Evolutionary conservation across 305 asterid genomes (phyloP), one percentile per base, ranked within the genome.

Genomic region (Fraxinus baroniana): DNA sequence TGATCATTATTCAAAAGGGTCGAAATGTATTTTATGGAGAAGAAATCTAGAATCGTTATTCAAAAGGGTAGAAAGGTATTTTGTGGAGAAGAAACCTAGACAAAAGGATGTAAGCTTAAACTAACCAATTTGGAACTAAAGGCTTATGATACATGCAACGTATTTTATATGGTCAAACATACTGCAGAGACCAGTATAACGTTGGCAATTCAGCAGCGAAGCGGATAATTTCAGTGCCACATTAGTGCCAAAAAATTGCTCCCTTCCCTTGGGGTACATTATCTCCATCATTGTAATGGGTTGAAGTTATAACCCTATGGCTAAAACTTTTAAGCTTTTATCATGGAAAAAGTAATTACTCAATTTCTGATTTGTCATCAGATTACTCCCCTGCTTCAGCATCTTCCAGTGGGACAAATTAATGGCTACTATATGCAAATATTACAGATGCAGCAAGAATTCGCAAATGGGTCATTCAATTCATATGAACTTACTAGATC

Each of bases 401-500:
- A 39, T 57, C 75, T 32, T 71, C 49, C 35, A 79, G 30, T 7
- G 32, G 30, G 15, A 20, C 30, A 60, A 2, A 20, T 2, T 20
- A 60, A 60, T 60, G 70, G 10, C 30, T 8, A 60, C 32, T 22
- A 20, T 7, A 55, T 55, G 66, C 3, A 55, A n/a, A 55, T 2
- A 60, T 60, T 60, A 60, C 30, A 60, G 30, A 20, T 13, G 36
- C 15, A 13, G 7, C 74, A 68, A 39, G 75, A 85, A 81, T 49
- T 78, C 33, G 37, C 6, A 79, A 5, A 70, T 2, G 37, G 37
- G 12, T 20, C 74, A 26, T 66, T 24, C 36, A 66, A 24, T 66
- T 64, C 49, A 2, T 22, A 80, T 41, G 80, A 87, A 92, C 98
- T 91, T 90, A 96, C 98, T 80, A 96, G 92, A 89, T 96, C 99